Percentiles rank a stretch among this genome's conserved stretches.
These are phyloP conservation scores for Boletus insuetus DNA, from an alignment of 768 basidiomycete genomes.

Conservation along the genomic window DNA sequence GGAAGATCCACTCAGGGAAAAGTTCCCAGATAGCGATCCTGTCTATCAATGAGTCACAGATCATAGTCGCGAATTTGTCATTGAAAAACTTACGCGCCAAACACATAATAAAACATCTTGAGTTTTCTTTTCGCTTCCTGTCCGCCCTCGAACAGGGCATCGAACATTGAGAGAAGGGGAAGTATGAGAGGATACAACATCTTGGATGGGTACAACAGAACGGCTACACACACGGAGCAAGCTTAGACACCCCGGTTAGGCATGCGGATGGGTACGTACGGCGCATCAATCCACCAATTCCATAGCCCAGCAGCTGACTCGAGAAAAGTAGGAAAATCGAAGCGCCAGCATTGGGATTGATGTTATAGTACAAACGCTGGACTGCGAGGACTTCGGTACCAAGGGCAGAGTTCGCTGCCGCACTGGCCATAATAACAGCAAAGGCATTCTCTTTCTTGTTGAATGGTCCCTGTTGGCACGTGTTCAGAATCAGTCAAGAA, in stretches of 20 bases:
- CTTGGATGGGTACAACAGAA: constrained; percentile 42
- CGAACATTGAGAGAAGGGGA: constrained; percentile 25
- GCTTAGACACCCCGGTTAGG: background rate
- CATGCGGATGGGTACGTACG: constrained; percentile 25
- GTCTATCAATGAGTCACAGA: constrained; percentile 9
- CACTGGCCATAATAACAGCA: constrained; percentile 54
- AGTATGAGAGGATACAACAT: constrained; percentile 40
- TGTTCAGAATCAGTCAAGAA: background rate
- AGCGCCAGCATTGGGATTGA: constrained; percentile 45
- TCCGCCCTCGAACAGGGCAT: constrained; percentile 41
- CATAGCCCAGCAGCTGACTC: constrained; percentile 44
- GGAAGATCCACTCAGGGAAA: constrained; percentile 42
- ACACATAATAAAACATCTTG: constrained; percentile 24
- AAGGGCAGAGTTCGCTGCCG: constrained; percentile 53
- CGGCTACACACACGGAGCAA: constrained; percentile 4
- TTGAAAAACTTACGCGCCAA: constrained; percentile 26
- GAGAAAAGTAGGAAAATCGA: constrained; percentile 46
- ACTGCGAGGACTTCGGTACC: constrained; percentile 56
- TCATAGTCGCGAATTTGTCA: constrained; percentile 5
- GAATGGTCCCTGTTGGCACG: constrained; percentile 43
- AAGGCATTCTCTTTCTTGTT: constrained; percentile 62
- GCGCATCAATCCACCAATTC: constrained; percentile 53
- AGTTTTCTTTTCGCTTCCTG: constrained; percentile 40
- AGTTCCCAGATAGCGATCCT: constrained; percentile 34
- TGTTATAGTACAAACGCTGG: constrained; percentile 52